These are phyloP conservation scores for Aspergillus texensis DNA, from an alignment of 2,329 filamentous ascomycete genomes.

Conservation along the genomic window DNA sequence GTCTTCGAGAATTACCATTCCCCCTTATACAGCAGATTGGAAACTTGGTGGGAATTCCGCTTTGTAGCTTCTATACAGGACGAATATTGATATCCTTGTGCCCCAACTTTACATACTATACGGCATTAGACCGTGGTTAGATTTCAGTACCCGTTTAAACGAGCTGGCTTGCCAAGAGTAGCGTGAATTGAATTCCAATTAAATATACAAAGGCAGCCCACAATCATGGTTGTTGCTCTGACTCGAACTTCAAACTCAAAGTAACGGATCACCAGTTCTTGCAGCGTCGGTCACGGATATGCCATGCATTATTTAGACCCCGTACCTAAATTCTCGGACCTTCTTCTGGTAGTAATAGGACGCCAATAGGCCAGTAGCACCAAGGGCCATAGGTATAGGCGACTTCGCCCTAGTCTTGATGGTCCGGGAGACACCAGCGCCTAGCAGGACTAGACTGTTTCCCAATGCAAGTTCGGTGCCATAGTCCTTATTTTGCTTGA, in stretches of 20 bases:
- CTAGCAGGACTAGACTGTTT: slow-evolving; percentile 21
- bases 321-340: neutral
- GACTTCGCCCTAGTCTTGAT: slow-evolving; percentile 19
- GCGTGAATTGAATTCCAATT: neutral
- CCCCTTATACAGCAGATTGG: too few relatives aligned
- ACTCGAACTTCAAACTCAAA: neutral
- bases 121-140: neutral
- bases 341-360: neutral
- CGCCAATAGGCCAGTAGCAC: neutral
- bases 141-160: neutral
- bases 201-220: neutral
- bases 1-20: too few relatives aligned
- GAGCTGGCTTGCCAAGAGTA: neutral
- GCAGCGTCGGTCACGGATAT: too few relatives aligned
- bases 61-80: neutral
- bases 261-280: neutral
- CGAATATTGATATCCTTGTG: neutral
- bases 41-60: too few relatives aligned
- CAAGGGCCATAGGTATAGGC: slow-evolving; percentile 19
- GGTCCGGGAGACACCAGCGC: slow-evolving; percentile 15
- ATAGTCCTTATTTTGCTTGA: slow-evolving; percentile 25
- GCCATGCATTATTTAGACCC: neutral
- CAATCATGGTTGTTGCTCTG: neutral
- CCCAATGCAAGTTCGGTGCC: slow-evolving; percentile 24
- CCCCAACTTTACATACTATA: too few relatives aligned